Evolutionary conservation across 192 early-diverging fungal genomes (phyloP).

Genomic region (Coemansia sp.): DNA sequence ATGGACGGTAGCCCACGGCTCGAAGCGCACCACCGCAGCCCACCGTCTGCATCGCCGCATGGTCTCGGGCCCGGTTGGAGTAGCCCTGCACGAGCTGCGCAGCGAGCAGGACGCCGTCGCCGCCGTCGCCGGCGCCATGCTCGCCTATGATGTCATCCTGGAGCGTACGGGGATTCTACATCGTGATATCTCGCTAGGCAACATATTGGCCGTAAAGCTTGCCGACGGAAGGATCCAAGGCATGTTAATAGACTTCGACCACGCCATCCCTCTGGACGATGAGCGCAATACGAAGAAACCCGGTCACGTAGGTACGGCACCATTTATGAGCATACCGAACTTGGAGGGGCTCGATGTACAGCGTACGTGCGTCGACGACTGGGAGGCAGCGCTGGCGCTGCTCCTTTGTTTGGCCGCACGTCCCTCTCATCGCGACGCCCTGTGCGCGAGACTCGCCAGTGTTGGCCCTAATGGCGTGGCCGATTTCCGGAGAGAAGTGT

Average conservation of each 20-base stretch:
- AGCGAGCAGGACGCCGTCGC: constrained; percentile 36
- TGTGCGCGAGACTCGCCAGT: constrained; percentile 28
- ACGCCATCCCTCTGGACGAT: constrained; percentile 17
- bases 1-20: constrained; percentile 47
- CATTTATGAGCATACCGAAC: constrained; percentile 54
- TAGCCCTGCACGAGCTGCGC: constrained; percentile 30
- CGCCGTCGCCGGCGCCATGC: constrained; percentile 51
- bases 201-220: constrained; percentile 37
- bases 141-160: constrained; percentile 31
- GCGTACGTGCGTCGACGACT: constrained; percentile 49
- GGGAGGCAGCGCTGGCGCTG: constrained; percentile 46
- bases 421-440: constrained; percentile 21
- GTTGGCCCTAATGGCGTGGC: constrained; percentile 25
- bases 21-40: background rate
- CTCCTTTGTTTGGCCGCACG: constrained; percentile 46
- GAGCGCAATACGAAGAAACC: constrained; percentile 25
- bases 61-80: constrained; percentile 41
- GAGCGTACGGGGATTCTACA: constrained; percentile 30
- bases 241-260: constrained; percentile 54
- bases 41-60: constrained; percentile 45
- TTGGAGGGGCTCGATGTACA: constrained; percentile 47
- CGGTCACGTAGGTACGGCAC: constrained; percentile 43
- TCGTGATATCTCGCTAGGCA: constrained; percentile 52
- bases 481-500: constrained; percentile 40
- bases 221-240: constrained; percentile 24